phyloP scores from a whole-genome alignment of 352 stramenopile genomes.

The Pythium chondricola region DNA sequence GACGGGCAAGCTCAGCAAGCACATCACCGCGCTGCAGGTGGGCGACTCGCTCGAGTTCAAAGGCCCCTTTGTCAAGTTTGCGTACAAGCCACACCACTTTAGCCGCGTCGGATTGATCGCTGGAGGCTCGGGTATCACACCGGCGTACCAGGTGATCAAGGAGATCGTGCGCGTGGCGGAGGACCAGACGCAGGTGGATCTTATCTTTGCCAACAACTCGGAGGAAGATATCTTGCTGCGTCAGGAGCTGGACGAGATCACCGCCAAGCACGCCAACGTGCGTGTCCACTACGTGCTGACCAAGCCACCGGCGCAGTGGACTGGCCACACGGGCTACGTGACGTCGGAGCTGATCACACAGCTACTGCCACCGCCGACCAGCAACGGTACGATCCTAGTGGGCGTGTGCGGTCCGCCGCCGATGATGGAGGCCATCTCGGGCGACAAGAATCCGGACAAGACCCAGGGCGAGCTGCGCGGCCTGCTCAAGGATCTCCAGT shows the following conservation, averaged over 20 bases:
- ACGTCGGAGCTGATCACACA: conserved; percentile 62
- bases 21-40: conserved; percentile 68
- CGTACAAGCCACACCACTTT: conserved; percentile 79
- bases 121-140: conserved; percentile 80
- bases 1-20: conserved; percentile 73
- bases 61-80: conserved; percentile 81
- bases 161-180: conserved; percentile 70
- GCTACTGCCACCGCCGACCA: conserved; percentile 50
- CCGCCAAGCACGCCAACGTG: conserved; percentile 51
- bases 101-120: conserved; percentile 75
- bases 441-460: conserved; percentile 74
- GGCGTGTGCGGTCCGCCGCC: conserved; percentile 80
- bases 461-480: conserved; percentile 68
- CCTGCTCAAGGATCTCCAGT: conserved; percentile 63
- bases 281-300: conserved; percentile 58
- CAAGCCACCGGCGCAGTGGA: conserved; percentile 35
- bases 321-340: conserved; percentile 56
- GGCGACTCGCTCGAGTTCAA: conserved; percentile 84
- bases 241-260: conserved; percentile 61
- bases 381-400: conserved; percentile 44
- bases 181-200: conserved; percentile 70
- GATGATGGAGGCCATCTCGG: conserved; percentile 78
- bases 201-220: conserved; percentile 81
- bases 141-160: conserved; percentile 67
- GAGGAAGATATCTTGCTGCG: conserved; percentile 82